Percentiles rank a stretch among this genome's conserved stretches.
These are phyloP conservation scores for Lentinula guzmanii DNA, from an alignment of 768 basidiomycete species.

Conservation along the genomic window DNA sequence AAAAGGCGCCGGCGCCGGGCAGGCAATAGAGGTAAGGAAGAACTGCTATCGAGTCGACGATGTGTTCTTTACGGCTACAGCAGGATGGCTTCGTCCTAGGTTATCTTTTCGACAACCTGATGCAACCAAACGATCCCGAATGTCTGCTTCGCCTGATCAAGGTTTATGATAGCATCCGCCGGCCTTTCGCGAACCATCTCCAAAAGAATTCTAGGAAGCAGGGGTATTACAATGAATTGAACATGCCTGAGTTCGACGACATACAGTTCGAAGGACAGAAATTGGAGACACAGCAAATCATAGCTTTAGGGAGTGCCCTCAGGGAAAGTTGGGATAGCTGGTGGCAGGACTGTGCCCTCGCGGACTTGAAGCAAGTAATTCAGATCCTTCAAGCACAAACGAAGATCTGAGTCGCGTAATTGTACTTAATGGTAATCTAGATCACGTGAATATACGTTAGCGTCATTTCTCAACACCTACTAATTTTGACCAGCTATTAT, in stretches of 20 bases:
- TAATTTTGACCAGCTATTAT: too few relatives aligned
- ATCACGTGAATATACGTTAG: too few relatives aligned
- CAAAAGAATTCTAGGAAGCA: conserved; percentile 2
- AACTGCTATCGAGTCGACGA: background rate
- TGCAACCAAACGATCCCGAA: conserved; percentile 1
- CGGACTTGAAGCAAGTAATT: background rate
- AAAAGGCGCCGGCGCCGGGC: conserved; percentile 19
- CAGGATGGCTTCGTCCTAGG: conserved; percentile 33
- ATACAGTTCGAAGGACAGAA: background rate
- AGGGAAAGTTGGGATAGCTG: background rate
- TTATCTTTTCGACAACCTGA: conserved; percentile 12
- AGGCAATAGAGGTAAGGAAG: conserved; percentile 19
- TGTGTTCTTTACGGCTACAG: background rate
- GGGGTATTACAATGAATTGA: conserved; percentile 7
- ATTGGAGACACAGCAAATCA: background rate
- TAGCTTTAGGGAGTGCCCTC: background rate
- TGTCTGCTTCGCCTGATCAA: conserved; percentile 15
- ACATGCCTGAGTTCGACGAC: conserved; percentile 9
- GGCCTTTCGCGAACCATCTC: conserved; percentile 17
- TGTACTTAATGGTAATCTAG: too few relatives aligned
- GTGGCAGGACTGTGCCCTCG: background rate
- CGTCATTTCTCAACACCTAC: too few relatives aligned
- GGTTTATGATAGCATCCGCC: conserved; percentile 22
- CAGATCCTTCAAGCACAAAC: background rate
- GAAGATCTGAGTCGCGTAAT: too few relatives aligned